These are phyloP conservation scores for Malus orientalis DNA, from an alignment of 306 rosid species.

Conservation along the genomic window DNA sequence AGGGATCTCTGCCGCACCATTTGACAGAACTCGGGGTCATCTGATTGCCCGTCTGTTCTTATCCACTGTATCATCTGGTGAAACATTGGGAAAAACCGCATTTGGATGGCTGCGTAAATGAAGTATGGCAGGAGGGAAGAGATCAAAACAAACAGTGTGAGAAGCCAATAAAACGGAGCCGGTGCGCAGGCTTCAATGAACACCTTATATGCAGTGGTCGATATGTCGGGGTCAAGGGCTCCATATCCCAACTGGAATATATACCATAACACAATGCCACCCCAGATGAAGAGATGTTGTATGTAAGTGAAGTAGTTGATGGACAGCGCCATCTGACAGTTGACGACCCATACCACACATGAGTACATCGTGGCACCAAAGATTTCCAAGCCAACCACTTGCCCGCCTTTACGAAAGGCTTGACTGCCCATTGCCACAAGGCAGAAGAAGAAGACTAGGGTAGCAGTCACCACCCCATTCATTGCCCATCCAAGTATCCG, in stretches of 20 bases:
- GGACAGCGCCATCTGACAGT: slow-evolving; percentile 92
- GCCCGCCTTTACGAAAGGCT: slow-evolving; percentile 77
- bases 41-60: slow-evolving; percentile 55
- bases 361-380: slow-evolving; percentile 84
- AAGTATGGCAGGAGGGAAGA: slow-evolving; percentile 68
- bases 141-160: slow-evolving; percentile 52
- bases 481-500: slow-evolving; percentile 67
- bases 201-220: slow-evolving; percentile 85
- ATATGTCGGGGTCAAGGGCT: slow-evolving; percentile 54
- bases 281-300: slow-evolving; percentile 94
- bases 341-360: slow-evolving; percentile 87
- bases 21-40: slow-evolving; percentile 72
- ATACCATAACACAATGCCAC: slow-evolving; percentile 71
- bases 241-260: slow-evolving; percentile 81
- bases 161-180: slow-evolving; percentile 67
- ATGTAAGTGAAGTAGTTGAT: slow-evolving; percentile 76
- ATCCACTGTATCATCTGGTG: slow-evolving; percentile 96
- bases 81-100: slow-evolving; percentile 75
- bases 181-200: slow-evolving; percentile 90
- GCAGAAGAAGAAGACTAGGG: slow-evolving; percentile 73
- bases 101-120: slow-evolving; percentile 50
- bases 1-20: slow-evolving; percentile 74
- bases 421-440: slow-evolving; percentile 48
- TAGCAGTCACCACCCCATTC: slow-evolving; percentile 55
- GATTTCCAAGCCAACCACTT: slow-evolving; percentile 55